These are phyloP conservation scores for Phytophthora sp. DNA, from an alignment of 352 stramenopile genomes.

Conservation along the genomic window DNA sequence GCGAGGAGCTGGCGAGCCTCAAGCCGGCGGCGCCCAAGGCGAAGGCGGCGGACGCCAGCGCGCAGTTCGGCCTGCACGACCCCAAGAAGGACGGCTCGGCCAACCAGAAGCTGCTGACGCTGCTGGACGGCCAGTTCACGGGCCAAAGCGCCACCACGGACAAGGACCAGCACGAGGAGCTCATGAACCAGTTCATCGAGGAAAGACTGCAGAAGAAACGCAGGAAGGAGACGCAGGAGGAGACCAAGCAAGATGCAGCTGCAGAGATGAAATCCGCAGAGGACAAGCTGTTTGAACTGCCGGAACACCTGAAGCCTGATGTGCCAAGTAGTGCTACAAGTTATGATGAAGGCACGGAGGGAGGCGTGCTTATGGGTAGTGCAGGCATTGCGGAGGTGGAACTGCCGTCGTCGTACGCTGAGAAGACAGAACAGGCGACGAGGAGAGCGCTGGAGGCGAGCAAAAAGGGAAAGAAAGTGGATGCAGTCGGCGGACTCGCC, in stretches of 20 bases:
- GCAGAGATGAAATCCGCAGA: constrained; percentile 46
- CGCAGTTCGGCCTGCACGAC: constrained; percentile 74
- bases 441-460: constrained; percentile 45
- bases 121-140: constrained; percentile 86
- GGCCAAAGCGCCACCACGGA: constrained; percentile 65
- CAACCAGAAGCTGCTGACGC: constrained; percentile 70
- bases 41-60: background rate
- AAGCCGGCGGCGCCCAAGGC: constrained; percentile 22
- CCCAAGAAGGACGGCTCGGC: constrained; percentile 74
- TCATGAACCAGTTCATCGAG: constrained; percentile 88
- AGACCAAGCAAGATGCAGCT: background rate
- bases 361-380: constrained; percentile 77
- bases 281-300: constrained; percentile 71
- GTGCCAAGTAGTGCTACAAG: constrained; percentile 39
- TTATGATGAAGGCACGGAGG: constrained; percentile 50
- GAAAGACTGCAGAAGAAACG: constrained; percentile 64
- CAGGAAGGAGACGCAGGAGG: background rate
- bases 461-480: constrained; percentile 7
- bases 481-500: constrained; percentile 36
- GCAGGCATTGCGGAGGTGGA: constrained; percentile 85
- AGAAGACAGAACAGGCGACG: constrained; percentile 60
- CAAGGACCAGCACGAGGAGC: constrained; percentile 78
- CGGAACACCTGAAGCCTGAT: constrained; percentile 59
- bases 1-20: constrained; percentile 30
- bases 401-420: constrained; percentile 56